A percentile compares a stretch with the other conserved stretches of the same genome.
Conservation (phyloP, 2,329 filamentous ascomycete species). For the Penicillium sp. region DNA sequence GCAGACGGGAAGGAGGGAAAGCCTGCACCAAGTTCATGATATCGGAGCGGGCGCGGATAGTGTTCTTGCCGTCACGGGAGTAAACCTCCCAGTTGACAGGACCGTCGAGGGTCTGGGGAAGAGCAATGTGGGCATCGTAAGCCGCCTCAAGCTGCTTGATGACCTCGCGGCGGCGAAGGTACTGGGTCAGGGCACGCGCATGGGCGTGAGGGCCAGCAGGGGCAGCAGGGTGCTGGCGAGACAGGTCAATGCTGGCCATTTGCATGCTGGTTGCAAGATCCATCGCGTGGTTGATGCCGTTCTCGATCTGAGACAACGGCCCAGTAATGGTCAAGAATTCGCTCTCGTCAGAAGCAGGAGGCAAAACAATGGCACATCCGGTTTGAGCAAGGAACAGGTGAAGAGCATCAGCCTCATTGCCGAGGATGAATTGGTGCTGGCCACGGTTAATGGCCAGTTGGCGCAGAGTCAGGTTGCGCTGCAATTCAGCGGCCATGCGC, state of each 20-base stretch:
- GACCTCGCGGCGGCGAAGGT: constrained; percentile 77
- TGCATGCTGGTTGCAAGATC: constrained; percentile 86
- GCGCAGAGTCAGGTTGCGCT: constrained; percentile 71
- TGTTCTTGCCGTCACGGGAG: constrained; percentile 79
- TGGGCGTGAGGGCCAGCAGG: constrained; percentile 72
- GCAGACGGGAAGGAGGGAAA: constrained; percentile 46
- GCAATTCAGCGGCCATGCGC: constrained; percentile 70
- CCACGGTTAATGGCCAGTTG: constrained; percentile 80
- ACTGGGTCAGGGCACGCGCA: constrained; percentile 81
- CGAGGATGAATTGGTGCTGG: constrained; percentile 92
- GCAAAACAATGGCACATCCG: constrained; percentile 83
- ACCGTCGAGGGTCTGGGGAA: constrained; percentile 64
- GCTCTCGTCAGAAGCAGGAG: constrained; percentile 70
- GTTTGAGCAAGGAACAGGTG: constrained; percentile 88
- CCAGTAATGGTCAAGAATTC: constrained; percentile 84
- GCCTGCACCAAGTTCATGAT: constrained; percentile 50
- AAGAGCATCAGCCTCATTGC: constrained; percentile 72
- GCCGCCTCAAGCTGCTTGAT: constrained; percentile 77
- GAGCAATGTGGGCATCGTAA: constrained; percentile 84
- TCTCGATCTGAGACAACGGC: constrained; percentile 68
- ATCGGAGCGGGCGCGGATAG: constrained; percentile 49
- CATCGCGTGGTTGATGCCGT: constrained; percentile 78
- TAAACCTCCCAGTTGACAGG: constrained; percentile 84
- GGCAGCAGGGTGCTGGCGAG: constrained; percentile 72
- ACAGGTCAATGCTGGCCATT: constrained; percentile 77